phyloP scores from a whole-genome alignment of 768 basidiomycete genomes.

The Calocybe cyanea region DNA sequence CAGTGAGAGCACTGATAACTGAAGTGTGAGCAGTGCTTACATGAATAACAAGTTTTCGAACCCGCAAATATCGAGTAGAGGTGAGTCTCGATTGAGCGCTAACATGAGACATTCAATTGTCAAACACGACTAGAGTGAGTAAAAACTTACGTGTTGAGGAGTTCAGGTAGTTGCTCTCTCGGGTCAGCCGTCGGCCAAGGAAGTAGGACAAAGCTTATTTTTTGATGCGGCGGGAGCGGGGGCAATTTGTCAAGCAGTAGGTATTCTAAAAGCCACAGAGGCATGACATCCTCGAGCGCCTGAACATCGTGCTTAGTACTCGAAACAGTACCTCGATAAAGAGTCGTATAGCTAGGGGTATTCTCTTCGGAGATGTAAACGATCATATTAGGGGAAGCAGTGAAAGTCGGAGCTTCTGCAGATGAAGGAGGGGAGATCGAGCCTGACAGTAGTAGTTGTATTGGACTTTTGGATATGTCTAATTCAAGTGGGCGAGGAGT shows the following conservation, averaged over 20 bases:
- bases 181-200: slow-evolving; percentile 66
- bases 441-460: slow-evolving; percentile 52
- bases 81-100: slow-evolving; percentile 83
- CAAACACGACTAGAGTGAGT: background rate
- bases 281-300: slow-evolving; percentile 71
- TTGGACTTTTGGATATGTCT: slow-evolving; percentile 40
- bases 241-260: slow-evolving; percentile 65
- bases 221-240: slow-evolving; percentile 49
- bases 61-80: slow-evolving; percentile 79
- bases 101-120: slow-evolving; percentile 7
- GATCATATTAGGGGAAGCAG: slow-evolving; percentile 54
- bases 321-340: slow-evolving; percentile 73
- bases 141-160: slow-evolving; percentile 76
- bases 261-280: slow-evolving; percentile 87
- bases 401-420: slow-evolving; percentile 66
- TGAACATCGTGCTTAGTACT: slow-evolving; percentile 39
- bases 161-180: slow-evolving; percentile 65
- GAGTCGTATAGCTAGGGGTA: slow-evolving; percentile 64
- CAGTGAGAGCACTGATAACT: background rate
- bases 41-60: slow-evolving; percentile 80
- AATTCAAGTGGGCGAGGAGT: slow-evolving; percentile 16
- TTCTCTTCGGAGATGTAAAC: slow-evolving; percentile 83
- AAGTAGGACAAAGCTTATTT: slow-evolving; percentile 86
- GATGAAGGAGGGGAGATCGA: slow-evolving; percentile 64
- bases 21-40: slow-evolving; percentile 37